A percentile compares a stretch with the other conserved stretches of the same genome.
phyloP scores from a whole-genome alignment of 352 stramenopile species.

The Labyrinthula sp. region DNA sequence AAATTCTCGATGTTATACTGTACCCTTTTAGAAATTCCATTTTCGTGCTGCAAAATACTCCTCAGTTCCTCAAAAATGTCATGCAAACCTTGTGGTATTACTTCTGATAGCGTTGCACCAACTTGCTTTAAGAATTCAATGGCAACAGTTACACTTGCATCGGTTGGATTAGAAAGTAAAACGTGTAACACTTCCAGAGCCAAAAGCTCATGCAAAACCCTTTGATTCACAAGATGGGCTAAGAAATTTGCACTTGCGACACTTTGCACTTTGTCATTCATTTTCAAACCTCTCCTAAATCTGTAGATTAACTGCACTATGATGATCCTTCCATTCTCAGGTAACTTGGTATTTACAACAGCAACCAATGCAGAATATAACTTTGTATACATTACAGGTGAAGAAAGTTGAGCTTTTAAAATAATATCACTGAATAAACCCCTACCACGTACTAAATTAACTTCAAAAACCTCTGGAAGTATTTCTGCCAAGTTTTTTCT shows the following conservation, averaged over 20 bases:
- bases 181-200: conserved; percentile 87
- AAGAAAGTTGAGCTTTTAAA: conserved; percentile 83
- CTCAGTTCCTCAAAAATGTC: conserved; percentile 85
- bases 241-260: conserved; percentile 86
- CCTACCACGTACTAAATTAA: conserved; percentile 84
- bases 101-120: conserved; percentile 57
- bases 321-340: conserved; percentile 82
- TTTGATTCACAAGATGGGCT: conserved; percentile 93
- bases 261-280: conserved; percentile 71
- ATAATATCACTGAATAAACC: conserved; percentile 74
- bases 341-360: conserved; percentile 97
- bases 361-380: conserved; percentile 85
- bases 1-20: conserved; percentile 94
- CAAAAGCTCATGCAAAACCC: conserved; percentile 86
- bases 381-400: conserved; percentile 77
- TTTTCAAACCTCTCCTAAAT: conserved; percentile 82
- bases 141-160: conserved; percentile 92
- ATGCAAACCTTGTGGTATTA: conserved; percentile 44
- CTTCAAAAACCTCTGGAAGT: conserved; percentile 79
- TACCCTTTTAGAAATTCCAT: conserved; percentile 78
- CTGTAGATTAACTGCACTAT: conserved; percentile 71
- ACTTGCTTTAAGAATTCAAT: conserved; percentile 89
- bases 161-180: conserved; percentile 81
- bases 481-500: conserved; percentile 78
- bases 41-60: conserved; percentile 87